Percentiles rank a stretch among this genome's conserved stretches.
These are phyloP conservation scores for Funneliformis geosporum DNA, from an alignment of 192 early-diverging fungal species.

Conservation along the genomic window DNA sequence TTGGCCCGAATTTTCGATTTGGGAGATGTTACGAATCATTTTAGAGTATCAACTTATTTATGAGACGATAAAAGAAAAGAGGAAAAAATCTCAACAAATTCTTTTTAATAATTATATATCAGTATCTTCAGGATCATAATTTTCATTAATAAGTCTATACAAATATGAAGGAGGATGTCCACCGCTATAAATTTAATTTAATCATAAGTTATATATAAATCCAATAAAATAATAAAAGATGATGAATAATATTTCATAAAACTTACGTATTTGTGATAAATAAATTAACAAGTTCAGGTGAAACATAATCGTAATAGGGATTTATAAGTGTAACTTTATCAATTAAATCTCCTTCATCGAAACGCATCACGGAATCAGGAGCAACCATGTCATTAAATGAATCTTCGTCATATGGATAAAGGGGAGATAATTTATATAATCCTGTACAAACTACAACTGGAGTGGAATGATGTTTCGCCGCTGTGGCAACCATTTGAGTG, in stretches of 20 bases:
- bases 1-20: slow-evolving; percentile 97
- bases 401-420: slow-evolving; percentile 88
- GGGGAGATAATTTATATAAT: slow-evolving; percentile 84
- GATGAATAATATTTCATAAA: neutral
- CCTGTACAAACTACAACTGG: slow-evolving; percentile 93
- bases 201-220: slow-evolving; percentile 30
- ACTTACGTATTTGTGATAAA: slow-evolving; percentile 89
- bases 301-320: slow-evolving; percentile 91
- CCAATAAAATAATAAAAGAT: slow-evolving; percentile 16
- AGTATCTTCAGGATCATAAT: slow-evolving; percentile 34
- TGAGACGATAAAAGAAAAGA: neutral
- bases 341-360: slow-evolving; percentile 78
- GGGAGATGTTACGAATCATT: slow-evolving; percentile 79
- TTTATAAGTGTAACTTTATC: slow-evolving; percentile 80
- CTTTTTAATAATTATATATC: slow-evolving; percentile 7
- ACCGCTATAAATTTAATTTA: slow-evolving; percentile 45
- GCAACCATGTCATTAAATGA: slow-evolving; percentile 74
- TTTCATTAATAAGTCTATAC: slow-evolving; percentile 72
- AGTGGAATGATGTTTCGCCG: slow-evolving; percentile 89
- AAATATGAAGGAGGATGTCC: slow-evolving; percentile 78
- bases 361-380: slow-evolving; percentile 80
- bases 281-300: slow-evolving; percentile 84
- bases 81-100: neutral
- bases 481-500: slow-evolving; percentile 79
- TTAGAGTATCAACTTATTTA: slow-evolving; percentile 56